Percentiles rank a stretch among this genome's conserved stretches.
phyloP scores from a whole-genome alignment of 2,329 filamentous ascomycete species.

The Exophiala oligosperma region DNA sequence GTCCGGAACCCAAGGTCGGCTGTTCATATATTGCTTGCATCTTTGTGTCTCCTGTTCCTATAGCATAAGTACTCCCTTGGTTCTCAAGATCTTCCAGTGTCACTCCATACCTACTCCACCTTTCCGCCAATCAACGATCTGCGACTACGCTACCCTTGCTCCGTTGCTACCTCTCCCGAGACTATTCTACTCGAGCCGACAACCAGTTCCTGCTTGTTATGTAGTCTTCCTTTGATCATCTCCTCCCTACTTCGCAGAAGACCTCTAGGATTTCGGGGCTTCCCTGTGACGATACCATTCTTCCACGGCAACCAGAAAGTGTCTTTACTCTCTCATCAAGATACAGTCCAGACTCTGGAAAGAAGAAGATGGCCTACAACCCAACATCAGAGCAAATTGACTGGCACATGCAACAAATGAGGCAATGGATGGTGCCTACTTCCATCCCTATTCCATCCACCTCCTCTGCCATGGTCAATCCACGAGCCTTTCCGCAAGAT shows the following conservation, averaged over 20 bases:
- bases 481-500: slow-evolving; percentile 18
- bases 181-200: background rate
- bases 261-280: no score
- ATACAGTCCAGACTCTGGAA: background rate
- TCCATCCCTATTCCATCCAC: slow-evolving; percentile 19
- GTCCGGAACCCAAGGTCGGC: slow-evolving; percentile 1
- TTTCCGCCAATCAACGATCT: background rate
- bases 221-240: background rate
- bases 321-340: background rate
- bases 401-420: slow-evolving; percentile 28
- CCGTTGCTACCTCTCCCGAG: background rate
- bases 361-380: slow-evolving; percentile 20
- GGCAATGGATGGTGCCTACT: slow-evolving; percentile 28
- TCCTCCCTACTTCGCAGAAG: background rate
- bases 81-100: background rate
- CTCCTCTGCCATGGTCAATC: background rate
- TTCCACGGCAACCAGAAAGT: background rate
- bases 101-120: background rate
- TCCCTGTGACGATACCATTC: background rate
- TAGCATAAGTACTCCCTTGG: background rate
- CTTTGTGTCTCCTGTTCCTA: background rate
- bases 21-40: background rate
- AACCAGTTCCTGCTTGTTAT: background rate
- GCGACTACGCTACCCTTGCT: background rate
- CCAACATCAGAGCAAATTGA: slow-evolving; percentile 25